Evolutionary conservation across 148 eudicot species (phyloP).

Genomic region (Cornus controversa): DNA sequence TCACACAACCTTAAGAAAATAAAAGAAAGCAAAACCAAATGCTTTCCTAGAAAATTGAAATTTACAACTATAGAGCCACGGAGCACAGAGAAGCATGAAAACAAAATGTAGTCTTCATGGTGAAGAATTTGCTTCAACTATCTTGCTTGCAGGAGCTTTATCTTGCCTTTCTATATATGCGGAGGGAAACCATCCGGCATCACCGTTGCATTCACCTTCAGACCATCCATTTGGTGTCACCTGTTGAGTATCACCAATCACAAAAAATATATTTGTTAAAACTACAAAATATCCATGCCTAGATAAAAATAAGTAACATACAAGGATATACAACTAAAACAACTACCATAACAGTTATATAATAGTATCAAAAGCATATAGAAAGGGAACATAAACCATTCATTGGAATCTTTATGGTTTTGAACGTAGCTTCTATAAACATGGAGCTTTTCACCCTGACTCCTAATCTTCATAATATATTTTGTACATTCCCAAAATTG

Average conservation of each 20-base stretch:
- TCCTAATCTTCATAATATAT: too few relatives aligned
- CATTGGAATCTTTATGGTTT: too few relatives aligned
- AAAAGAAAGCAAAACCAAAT: not conserved
- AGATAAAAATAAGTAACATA: not conserved
- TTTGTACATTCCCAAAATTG: too few relatives aligned
- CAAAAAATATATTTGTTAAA: not conserved
- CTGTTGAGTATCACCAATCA: slow-evolving; percentile 25
- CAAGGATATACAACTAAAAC: too few relatives aligned
- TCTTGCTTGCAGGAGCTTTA: slow-evolving; percentile 19
- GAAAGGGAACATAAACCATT: too few relatives aligned
- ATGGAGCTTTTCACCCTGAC: too few relatives aligned
- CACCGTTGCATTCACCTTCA: slow-evolving; percentile 75
- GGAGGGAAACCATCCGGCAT: slow-evolving; percentile 82
- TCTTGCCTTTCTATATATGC: slow-evolving; percentile 59
- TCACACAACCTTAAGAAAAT: too few relatives aligned
- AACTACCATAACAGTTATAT: too few relatives aligned
- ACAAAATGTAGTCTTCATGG: not conserved
- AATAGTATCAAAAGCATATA: too few relatives aligned
- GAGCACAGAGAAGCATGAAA: not conserved
- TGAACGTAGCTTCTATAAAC: too few relatives aligned
- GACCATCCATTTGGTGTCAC: slow-evolving; percentile 76
- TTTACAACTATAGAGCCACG: not conserved
- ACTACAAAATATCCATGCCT: not conserved
- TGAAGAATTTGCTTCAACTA: not conserved
- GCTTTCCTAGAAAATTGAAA: not conserved